Conservation (phyloP, 2,329 filamentous ascomycete species). For the Dryadomyces sulphureus region DNA sequence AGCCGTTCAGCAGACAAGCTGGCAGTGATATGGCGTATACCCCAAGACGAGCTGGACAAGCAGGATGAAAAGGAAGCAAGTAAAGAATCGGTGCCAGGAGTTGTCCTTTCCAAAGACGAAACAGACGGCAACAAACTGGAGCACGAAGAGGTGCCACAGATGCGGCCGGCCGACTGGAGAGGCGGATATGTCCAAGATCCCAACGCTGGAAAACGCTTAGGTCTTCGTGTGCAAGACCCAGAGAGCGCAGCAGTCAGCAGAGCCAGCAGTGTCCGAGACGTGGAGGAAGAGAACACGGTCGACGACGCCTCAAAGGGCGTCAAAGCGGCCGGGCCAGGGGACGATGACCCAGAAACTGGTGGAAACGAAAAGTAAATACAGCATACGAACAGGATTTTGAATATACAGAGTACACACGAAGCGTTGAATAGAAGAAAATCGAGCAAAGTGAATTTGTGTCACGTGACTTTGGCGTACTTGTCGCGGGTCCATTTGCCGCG, state of each 20-base stretch:
- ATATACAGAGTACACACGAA: too few relatives aligned
- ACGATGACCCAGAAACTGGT: too few relatives aligned
- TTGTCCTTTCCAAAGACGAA: conserved; percentile 1
- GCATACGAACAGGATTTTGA: not conserved
- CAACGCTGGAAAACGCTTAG: conserved; percentile 46
- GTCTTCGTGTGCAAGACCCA: conserved; percentile 49
- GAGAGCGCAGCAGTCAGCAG: conserved; percentile 54
- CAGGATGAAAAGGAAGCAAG: conserved; percentile 11
- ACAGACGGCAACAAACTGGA: conserved; percentile 17
- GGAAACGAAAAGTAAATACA: not conserved
- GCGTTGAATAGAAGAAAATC: too few relatives aligned
- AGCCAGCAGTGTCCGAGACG: conserved; percentile 48
- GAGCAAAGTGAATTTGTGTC: too few relatives aligned
- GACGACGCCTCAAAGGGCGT: conserved; percentile 12
- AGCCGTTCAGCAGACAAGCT: conserved; percentile 68
- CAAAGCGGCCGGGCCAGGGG: conserved; percentile 8
- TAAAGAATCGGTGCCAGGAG: not conserved
- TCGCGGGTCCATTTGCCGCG: not conserved
- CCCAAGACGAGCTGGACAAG: conserved; percentile 2
- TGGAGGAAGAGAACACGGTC: conserved; percentile 5
- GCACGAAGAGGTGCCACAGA: conserved; percentile 56
- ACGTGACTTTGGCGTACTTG: not conserved
- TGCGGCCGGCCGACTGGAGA: conserved; percentile 60
- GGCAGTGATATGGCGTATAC: conserved; percentile 66
- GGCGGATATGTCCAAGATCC: conserved; percentile 35